Evolutionary conservation across 2,329 filamentous ascomycete species (phyloP), one percentile per base, ranked within the genome.

Genomic region (Colletotrichum gigasporum): DNA sequence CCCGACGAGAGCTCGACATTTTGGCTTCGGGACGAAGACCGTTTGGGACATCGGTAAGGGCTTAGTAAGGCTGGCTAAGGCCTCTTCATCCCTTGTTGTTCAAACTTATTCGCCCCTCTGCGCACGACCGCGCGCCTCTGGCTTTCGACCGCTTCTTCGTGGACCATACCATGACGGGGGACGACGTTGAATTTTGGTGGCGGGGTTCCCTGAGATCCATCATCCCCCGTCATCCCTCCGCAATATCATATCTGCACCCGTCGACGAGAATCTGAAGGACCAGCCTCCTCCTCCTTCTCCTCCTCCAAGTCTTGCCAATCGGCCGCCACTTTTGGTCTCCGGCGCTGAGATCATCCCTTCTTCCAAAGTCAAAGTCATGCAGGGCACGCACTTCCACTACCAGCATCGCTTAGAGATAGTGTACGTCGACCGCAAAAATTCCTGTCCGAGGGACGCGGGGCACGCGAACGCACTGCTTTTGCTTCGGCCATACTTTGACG

Each of bases 1-100:
- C 5, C n/a, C 35, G 26, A 28, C 24, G n/a, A 30, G 18, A 28
- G 4, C 5, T 3, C n/a, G 2, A 26, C 8, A n/a, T 48, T 60
- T 35, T 42, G 39, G 32, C 26, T 53, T 37, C 24, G 34, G 39
- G 30, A 47, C 18, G 39, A 47, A 47, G 45, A 52, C 39, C 54
- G 54, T 53, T 52, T 47, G 39, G 24, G 37, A 41, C 26, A 41
- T 63, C 39, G 34, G 30, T 51, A 16, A 59, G 20, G 41, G 18
- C 39, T 63, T 60, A 47, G 52, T 57, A 50, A 57, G 52, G 59
- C 42, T 41, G 44, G 58, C 41, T 51, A 42, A 48, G 20, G 18
- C 44, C 42, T 48, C 30, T 30, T 50, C 35, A n/a, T 57, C 26
- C 20, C 26, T 37, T 52, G 39, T 39, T 32, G 26, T 26, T 18